Conservation (phyloP, 306 rosid genomes). For the Lathyrus aphaca region DNA sequence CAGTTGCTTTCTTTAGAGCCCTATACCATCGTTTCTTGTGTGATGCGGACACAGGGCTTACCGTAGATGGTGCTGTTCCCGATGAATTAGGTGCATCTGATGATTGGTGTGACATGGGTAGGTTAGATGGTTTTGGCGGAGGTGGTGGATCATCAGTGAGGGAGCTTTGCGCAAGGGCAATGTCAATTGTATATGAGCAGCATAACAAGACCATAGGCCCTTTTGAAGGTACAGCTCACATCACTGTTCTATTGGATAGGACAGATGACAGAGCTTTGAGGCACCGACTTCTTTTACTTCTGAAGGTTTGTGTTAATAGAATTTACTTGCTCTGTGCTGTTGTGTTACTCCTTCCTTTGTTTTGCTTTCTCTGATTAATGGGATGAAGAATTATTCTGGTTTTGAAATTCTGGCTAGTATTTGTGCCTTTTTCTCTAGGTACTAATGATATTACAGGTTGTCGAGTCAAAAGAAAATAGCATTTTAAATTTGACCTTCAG, state of each 20-base stretch:
- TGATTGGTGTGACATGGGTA: slow-evolving; percentile 99
- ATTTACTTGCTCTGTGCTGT: slow-evolving; percentile 14
- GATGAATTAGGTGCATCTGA: slow-evolving; percentile 99
- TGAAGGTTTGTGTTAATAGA: slow-evolving; percentile 63
- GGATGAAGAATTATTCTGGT: slow-evolving; percentile 4
- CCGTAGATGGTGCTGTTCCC: slow-evolving; percentile 97
- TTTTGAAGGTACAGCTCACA: slow-evolving; percentile 94
- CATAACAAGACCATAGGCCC: slow-evolving; percentile 86
- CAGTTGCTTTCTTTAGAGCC: slow-evolving; percentile 94
- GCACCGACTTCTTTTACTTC: slow-evolving; percentile 94
- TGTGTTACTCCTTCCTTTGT: neutral
- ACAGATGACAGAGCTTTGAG: slow-evolving; percentile 98
- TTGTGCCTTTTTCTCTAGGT: slow-evolving; percentile 14
- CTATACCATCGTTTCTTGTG: slow-evolving; percentile 94
- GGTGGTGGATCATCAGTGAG: slow-evolving; percentile 97
- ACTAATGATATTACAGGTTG: slow-evolving; percentile 10
- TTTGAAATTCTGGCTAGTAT: slow-evolving; percentile 33
- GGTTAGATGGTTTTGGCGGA: slow-evolving; percentile 99
- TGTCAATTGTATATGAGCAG: slow-evolving; percentile 97
- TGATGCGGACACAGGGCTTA: slow-evolving; percentile 97
- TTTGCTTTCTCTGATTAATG: slow-evolving; percentile 7
- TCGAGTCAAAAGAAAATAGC: neutral
- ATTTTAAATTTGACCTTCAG: slow-evolving; percentile 12
- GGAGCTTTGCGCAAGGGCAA: slow-evolving; percentile 99
- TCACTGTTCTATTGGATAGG: slow-evolving; percentile 94